These are phyloP conservation scores for Ascodesmis nigricans DNA, from an alignment of 495 filamentous ascomycete species.

Conservation along the genomic window DNA sequence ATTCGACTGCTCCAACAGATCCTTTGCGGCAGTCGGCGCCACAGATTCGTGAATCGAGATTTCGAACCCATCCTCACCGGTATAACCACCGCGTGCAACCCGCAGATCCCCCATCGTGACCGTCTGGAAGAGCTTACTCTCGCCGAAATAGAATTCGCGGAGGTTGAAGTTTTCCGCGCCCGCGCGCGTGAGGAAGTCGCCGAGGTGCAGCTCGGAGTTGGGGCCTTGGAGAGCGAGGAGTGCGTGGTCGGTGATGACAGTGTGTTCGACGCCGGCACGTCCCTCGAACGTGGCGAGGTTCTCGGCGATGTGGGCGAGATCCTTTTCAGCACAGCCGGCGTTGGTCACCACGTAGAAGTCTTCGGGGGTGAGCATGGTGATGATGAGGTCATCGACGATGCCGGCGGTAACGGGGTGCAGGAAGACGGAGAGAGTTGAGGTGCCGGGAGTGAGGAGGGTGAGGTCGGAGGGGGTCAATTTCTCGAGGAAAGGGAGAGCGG, in stretches of 20 bases:
- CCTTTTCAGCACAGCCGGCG: constrained; percentile 76
- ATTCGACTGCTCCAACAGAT: constrained; percentile 37
- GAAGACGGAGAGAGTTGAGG: constrained; percentile 60
- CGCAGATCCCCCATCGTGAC: constrained; percentile 28
- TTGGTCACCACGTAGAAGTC: constrained; percentile 87
- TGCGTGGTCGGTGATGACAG: constrained; percentile 42
- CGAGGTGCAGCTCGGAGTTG: constrained; percentile 39
- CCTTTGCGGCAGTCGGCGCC: constrained; percentile 29
- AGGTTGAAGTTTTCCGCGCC: constrained; percentile 32
- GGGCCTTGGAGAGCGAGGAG: constrained; percentile 81
- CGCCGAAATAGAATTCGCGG: constrained; percentile 56
- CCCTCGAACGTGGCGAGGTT: constrained; percentile 34
- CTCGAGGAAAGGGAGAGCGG: constrained; percentile 53
- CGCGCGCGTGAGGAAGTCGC: constrained; percentile 27
- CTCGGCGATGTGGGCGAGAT: constrained; percentile 45
- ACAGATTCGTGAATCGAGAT: constrained; percentile 52
- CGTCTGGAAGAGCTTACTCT: constrained; percentile 32
- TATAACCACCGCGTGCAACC: constrained; percentile 78
- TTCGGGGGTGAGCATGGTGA: constrained; percentile 48
- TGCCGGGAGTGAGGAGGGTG: constrained; percentile 31
- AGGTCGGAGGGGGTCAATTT: constrained; percentile 54
- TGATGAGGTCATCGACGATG: constrained; percentile 81
- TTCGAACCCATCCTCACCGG: constrained; percentile 95
- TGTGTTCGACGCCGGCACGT: constrained; percentile 35
- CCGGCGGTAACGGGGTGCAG: constrained; percentile 61